phyloP scores from a whole-genome alignment of 208 protist genomes.

The Acanthamoeba triangularis region DNA sequence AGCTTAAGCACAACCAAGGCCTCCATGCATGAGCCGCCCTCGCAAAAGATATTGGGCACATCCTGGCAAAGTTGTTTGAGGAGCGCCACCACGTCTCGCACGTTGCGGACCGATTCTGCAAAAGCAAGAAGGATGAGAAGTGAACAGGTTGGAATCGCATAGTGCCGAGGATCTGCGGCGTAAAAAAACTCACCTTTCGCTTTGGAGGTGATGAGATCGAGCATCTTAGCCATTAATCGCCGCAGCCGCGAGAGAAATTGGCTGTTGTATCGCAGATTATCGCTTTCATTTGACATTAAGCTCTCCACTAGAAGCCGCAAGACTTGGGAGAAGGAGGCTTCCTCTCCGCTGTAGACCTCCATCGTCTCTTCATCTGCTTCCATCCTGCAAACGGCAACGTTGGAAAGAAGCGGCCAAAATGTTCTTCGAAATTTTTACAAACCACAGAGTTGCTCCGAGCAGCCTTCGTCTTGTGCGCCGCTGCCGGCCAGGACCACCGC shows the following conservation, averaged over 20 bases:
- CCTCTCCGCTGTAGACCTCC: slow-evolving; percentile 1
- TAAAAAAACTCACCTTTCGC: not conserved
- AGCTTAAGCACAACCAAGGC: slow-evolving; percentile 48
- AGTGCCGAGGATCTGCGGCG: not conserved
- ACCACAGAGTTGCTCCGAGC: no score
- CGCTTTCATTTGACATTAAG: not conserved
- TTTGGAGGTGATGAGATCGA: slow-evolving; percentile 56
- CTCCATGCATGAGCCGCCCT: slow-evolving; percentile 52
- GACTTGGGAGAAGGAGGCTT: slow-evolving; percentile 30
- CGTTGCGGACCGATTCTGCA: slow-evolving; percentile 62
- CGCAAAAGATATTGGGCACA: slow-evolving; percentile 49
- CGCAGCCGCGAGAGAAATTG: not conserved
- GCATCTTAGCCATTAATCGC: slow-evolving; percentile 34
- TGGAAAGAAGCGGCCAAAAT: no score
- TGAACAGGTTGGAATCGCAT: not conserved
- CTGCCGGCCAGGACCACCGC: no score
- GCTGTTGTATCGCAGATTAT: slow-evolving; percentile 3
- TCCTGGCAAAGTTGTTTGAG: slow-evolving; percentile 44
- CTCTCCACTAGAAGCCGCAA: slow-evolving; percentile 34
- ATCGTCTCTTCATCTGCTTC: not conserved
- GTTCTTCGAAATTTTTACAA: no score
- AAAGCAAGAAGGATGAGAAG: not conserved
- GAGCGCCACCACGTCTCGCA: slow-evolving; percentile 58
- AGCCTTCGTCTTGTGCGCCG: no score
- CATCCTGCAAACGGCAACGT: not conserved